phyloP scores from a whole-genome alignment of 495 filamentous ascomycete genomes.

The Neurospora sp. region DNA sequence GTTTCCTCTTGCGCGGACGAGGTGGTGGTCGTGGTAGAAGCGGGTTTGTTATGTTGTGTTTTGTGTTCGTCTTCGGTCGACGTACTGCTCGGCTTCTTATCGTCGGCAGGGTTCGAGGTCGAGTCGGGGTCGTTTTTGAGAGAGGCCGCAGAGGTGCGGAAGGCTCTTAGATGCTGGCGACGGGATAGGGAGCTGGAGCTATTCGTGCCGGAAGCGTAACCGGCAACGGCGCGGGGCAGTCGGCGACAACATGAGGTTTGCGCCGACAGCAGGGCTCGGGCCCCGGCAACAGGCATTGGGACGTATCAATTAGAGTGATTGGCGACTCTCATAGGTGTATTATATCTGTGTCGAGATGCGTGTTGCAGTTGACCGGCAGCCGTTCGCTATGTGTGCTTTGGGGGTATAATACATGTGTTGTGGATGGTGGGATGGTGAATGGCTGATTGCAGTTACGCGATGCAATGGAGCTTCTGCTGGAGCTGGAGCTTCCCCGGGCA shows the following conservation, averaged over 20 bases:
- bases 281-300: constrained; percentile 22
- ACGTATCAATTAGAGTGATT: background rate
- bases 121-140: constrained; percentile 7
- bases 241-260: constrained; percentile 4
- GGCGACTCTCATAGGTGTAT: constrained; percentile 7
- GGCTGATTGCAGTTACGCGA: background rate
- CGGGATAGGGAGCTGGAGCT: background rate
- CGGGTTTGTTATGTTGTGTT: background rate
- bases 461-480: background rate
- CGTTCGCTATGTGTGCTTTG: background rate
- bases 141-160: constrained; percentile 14
- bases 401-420: background rate
- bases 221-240: constrained; percentile 10
- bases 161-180: constrained; percentile 1
- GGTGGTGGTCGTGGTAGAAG: background rate
- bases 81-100: background rate
- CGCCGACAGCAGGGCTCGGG: constrained; percentile 23
- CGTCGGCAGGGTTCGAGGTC: background rate
- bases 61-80: background rate
- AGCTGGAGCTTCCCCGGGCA: background rate
- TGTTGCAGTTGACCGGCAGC: background rate
- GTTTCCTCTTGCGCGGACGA: background rate
- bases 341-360: background rate
- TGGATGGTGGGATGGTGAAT: background rate
- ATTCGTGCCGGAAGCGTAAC: background rate